Evolutionary conservation across 306 rosid species (phyloP).

Genomic region (Chamaecrista fasciculata): DNA sequence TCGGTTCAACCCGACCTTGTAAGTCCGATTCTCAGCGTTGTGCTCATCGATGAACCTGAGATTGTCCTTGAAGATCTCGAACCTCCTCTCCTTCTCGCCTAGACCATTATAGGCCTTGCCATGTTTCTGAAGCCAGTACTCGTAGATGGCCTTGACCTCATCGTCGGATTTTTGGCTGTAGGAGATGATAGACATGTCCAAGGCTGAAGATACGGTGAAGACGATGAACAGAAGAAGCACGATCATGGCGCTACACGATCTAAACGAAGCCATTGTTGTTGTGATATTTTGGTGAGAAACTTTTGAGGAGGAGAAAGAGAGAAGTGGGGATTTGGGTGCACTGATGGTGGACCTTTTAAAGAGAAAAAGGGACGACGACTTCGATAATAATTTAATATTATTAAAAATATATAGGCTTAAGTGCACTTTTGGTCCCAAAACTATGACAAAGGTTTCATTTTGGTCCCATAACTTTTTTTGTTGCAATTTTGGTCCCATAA

Average conservation of each 20-base stretch:
- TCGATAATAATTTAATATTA: not conserved
- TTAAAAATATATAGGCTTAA: not conserved
- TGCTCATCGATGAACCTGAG: slow-evolving; percentile 71
- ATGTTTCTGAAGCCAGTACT: slow-evolving; percentile 68
- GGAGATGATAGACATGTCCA: slow-evolving; percentile 69
- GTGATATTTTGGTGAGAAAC: not conserved
- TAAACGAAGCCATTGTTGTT: slow-evolving; percentile 44
- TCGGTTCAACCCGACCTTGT: slow-evolving; percentile 68
- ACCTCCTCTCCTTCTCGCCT: slow-evolving; percentile 69
- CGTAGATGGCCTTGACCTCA: slow-evolving; percentile 61
- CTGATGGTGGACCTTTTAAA: slow-evolving; percentile 45
- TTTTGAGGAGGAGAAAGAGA: not conserved
- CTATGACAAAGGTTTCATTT: too few relatives aligned
- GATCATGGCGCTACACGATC: slow-evolving; percentile 33
- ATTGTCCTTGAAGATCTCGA: slow-evolving; percentile 84
- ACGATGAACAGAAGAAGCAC: slow-evolving; percentile 33
- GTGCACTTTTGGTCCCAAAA: too few relatives aligned
- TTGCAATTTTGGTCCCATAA: too few relatives aligned
- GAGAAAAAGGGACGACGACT: not conserved
- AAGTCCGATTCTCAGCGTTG: slow-evolving; percentile 46
- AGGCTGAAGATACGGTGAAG: slow-evolving; percentile 52
- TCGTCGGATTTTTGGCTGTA: slow-evolving; percentile 59
- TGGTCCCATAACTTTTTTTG: too few relatives aligned
- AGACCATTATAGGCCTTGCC: slow-evolving; percentile 58
- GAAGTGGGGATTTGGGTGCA: slow-evolving; percentile 9